Evolutionary conservation across 2,329 filamentous ascomycete species (phyloP), one percentile per base, ranked within the genome.

Genomic region (Aspergillus luchuensis): DNA sequence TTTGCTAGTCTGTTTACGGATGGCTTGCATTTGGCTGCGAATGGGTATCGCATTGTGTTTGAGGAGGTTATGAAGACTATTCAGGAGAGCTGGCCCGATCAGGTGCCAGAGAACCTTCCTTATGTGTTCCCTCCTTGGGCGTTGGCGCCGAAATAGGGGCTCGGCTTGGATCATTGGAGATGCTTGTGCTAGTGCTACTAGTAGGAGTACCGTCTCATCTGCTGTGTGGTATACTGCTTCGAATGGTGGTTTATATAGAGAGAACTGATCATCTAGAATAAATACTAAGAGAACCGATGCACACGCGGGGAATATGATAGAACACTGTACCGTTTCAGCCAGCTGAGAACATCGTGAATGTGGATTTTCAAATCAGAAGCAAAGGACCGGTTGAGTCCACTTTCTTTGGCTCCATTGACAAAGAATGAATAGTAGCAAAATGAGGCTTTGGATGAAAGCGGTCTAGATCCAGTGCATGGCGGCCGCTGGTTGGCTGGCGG

Each of bases 11-110:
- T 87, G 56, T 76, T 88, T 63, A 78, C 79, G 54, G 86, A 88
- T 74, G 87, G 84, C 5, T 74, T 89, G 50, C 87, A 89, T 73
- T 80, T 89, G 63, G 83, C 80, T 25, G 77, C 82, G 0, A 74
- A 75, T 28, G 87, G 83, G 4, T 89, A 89, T 66, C 72, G 80
- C 33, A 71, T 88, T 17, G 74, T 88, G 38, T 87, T 79, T 63
- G 74, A 81, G 5, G 81, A 84, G 65, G 64, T 87, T 38, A 80
- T 84, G 73, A 78, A 80, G 54, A 67, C 81, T 8, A 84, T 89
- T 62, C 69, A 71, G 48, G 66, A 75, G 50, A 74, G 78, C 28
- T 85, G 83, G 76, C 85, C 87, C 1, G 84, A 87, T 56, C 78
- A 85, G 61, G 69, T 75, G 28, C 84, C 85, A 1, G 81, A 82